Conservation (phyloP, 2,329 filamentous ascomycete species). For the Aspergillus intermedius region DNA sequence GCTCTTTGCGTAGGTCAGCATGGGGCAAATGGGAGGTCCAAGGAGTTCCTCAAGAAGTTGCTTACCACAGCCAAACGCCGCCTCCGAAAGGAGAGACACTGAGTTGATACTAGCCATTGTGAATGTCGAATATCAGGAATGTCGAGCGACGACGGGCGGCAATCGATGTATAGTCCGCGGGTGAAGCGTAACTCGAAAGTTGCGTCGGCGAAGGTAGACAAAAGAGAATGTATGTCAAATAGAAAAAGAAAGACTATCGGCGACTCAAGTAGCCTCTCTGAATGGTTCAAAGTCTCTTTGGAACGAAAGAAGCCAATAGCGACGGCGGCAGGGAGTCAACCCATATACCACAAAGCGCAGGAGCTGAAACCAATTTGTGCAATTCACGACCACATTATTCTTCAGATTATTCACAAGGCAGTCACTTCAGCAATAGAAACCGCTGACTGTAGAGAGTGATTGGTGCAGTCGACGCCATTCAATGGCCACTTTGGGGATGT, state of each 20-base stretch:
- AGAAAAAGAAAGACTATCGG: not conserved
- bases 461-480: not conserved
- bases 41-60: not conserved
- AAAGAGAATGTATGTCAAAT: not conserved
- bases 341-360: not conserved
- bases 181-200: not conserved
- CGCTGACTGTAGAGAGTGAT: not conserved
- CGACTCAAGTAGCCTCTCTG: not conserved
- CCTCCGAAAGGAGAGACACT: slow-evolving; percentile 28
- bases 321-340: not conserved
- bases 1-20: slow-evolving; percentile 27
- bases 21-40: slow-evolving; percentile 1
- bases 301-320: not conserved
- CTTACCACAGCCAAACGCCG: slow-evolving; percentile 39
- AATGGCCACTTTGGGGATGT: not conserved
- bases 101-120: slow-evolving; percentile 31
- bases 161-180: not conserved
- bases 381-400: not conserved
- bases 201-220: not conserved
- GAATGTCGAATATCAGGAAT: not conserved
- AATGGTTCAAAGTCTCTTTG: not conserved
- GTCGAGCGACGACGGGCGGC: not conserved
- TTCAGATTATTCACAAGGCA: not conserved
- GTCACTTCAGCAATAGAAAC: not conserved
- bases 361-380: not conserved